These are phyloP conservation scores for Evansstolkia leycettana DNA, from an alignment of 495 filamentous ascomycete genomes.

Conservation along the genomic window DNA sequence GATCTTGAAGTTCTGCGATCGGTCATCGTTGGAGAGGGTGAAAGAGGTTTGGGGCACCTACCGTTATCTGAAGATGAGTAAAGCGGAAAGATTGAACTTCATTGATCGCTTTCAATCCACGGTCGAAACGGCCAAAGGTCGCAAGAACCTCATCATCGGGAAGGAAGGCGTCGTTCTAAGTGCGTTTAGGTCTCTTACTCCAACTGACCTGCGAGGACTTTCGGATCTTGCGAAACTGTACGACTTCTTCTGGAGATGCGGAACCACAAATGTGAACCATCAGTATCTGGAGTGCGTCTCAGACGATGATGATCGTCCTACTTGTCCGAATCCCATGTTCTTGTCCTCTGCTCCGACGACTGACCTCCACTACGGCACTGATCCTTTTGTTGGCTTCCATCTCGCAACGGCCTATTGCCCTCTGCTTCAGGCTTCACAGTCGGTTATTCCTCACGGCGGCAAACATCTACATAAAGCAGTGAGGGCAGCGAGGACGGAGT, in stretches of 20 bases:
- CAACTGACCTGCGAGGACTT: conserved; percentile 5
- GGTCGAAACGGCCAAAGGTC: conserved; percentile 9
- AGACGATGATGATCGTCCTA: no score
- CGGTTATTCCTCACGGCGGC: conserved; percentile 3
- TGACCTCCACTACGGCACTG: conserved; percentile 27
- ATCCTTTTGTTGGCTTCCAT: conserved; percentile 35
- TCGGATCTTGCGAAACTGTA: conserved; percentile 13
- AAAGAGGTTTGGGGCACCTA: conserved; percentile 23
- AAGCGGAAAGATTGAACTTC: conserved; percentile 3
- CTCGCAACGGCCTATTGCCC: conserved; percentile 17
- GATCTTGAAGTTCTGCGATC: conserved; percentile 21
- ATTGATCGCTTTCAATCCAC: conserved; percentile 5
- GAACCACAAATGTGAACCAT: conserved; percentile 8
- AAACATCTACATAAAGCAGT: conserved; percentile 6
- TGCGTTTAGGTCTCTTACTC: conserved; percentile 15
- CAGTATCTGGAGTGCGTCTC: conserved; percentile 2
- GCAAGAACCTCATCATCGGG: conserved; percentile 1
- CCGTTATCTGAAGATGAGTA: neutral
- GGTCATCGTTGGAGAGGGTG: conserved; percentile 17
- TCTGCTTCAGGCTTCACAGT: no score
- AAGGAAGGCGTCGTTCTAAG: conserved; percentile 1
- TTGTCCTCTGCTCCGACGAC: conserved; percentile 5
- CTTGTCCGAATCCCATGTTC: conserved; percentile 21
- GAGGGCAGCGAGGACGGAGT: conserved; percentile 14
- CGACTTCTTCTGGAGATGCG: conserved; percentile 22